Evolutionary conservation across 306 rosid genomes (phyloP).

Genomic region (Senna tora): DNA sequence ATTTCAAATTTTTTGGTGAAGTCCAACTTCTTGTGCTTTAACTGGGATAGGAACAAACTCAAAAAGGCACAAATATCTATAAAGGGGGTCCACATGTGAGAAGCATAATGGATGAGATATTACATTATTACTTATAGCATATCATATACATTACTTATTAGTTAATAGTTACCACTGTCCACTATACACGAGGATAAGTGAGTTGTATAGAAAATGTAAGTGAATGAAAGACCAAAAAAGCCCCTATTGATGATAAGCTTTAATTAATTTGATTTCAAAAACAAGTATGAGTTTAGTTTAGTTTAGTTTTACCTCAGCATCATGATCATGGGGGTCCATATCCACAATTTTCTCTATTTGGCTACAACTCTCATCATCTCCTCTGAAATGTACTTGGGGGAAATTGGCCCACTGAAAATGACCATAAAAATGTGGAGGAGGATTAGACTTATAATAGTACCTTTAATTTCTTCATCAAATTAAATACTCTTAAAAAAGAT

Average conservation of each 20-base stretch:
- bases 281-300: neutral
- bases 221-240: neutral
- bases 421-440: slow-evolving; percentile 27
- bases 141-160: no score
- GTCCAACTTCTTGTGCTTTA: neutral
- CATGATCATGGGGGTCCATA: slow-evolving; percentile 43
- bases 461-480: neutral
- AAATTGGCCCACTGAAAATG: slow-evolving; percentile 83
- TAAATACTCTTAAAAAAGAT: neutral
- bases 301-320: slow-evolving; percentile 37
- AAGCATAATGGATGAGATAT: slow-evolving; percentile 6
- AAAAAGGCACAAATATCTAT: neutral
- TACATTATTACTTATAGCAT: no score
- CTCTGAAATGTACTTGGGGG: slow-evolving; percentile 63
- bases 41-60: neutral
- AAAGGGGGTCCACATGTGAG: neutral
- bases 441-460: slow-evolving; percentile 5
- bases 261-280: slow-evolving; percentile 27
- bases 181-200: neutral
- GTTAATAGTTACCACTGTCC: neutral
- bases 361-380: slow-evolving; percentile 56
- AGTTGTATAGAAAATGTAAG: neutral
- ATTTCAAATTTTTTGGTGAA: slow-evolving; percentile 2
- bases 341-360: slow-evolving; percentile 47
- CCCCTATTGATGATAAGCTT: slow-evolving; percentile 22